Base-by-base conservation (phyloP, 495 filamentous ascomycete species). In the Stereocaulon alpinum region DNA sequence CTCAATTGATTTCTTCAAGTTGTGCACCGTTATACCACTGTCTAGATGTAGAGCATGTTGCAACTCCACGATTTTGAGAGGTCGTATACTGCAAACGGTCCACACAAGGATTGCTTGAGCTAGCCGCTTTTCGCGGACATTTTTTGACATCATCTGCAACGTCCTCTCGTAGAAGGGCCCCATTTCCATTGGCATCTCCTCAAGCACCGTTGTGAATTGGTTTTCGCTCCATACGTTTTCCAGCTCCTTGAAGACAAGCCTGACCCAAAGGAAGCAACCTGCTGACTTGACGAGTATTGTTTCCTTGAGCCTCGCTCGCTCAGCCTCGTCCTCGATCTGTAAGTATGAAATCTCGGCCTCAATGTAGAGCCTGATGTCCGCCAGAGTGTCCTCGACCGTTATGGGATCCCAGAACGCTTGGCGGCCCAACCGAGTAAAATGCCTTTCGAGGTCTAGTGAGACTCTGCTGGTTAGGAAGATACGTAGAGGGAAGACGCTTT, bases 221-320 rank as follows among this genome's bases (percentile, higher is more conserved):
- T 69, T 49, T 50, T 66, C 55, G n/a, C 57, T 59, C 34, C 66
- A 66, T 40, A 57, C 34, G 20, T 65, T 43, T 34, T 48, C 40
- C 18, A 75, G 49, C 55, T 70, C 65, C 14, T 68, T 53, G n/a
- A 75, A 37, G 27, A 71, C 70, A n/a, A 74, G 49, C 7, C 17
- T 55, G 5, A 62, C 59, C 73, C 73, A 75, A 4, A 75, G 62
- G 58, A 75, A 75, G 22, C 45, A 71, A n/a, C 69, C 70, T 4
- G 60, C 37, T 7, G 71, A 66, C 59, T 70, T 73, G n/a, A 29
- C 43, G 4, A 75, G 45, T 41, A 75, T 67, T 40, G 57, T 65
- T 20, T 72, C 56, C 10, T 50, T 59, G 12, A 74, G 44, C 18
- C 42, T 50, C 42, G 44, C 37, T 27, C 58, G 63, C 40, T 57